These are phyloP conservation scores for Tetracladium setigerum DNA, from an alignment of 495 filamentous ascomycete genomes.

Conservation along the genomic window DNA sequence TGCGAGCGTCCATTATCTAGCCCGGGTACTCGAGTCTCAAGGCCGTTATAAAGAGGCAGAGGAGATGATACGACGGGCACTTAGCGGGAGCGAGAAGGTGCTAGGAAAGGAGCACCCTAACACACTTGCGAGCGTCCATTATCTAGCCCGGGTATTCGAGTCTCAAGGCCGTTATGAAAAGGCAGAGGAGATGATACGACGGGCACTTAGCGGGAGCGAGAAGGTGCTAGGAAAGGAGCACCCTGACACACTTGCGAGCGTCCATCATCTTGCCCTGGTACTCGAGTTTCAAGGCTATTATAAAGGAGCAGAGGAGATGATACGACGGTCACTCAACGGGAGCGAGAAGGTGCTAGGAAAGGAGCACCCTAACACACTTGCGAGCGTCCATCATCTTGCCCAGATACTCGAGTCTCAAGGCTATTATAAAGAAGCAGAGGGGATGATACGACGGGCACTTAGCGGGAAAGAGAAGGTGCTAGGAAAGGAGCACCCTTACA, in stretches of 20 bases:
- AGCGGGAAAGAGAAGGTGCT: constrained; percentile 6
- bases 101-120: constrained; percentile 24
- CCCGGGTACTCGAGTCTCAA: constrained; percentile 9
- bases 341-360: constrained; percentile 19
- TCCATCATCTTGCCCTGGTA: constrained; percentile 19
- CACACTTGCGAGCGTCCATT: constrained; percentile 21
- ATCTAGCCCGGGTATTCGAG: constrained; percentile 14
- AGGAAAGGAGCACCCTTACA: constrained; percentile 18
- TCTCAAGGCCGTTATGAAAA: constrained; percentile 9
- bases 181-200: constrained; percentile 9
- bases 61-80: constrained; percentile 6
- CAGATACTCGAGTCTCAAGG: constrained; percentile 18
- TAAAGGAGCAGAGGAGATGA: constrained; percentile 12
- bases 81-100: constrained; percentile 19
- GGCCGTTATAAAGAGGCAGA: constrained; percentile 13
- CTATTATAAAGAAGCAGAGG: constrained; percentile 26
- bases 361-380: constrained; percentile 21
- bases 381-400: constrained; percentile 21
- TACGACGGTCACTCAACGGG: constrained; percentile 14
- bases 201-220: constrained; percentile 19
- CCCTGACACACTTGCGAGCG: constrained; percentile 21
- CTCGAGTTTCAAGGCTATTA: constrained; percentile 15
- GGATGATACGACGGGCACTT: background rate
- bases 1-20: constrained; percentile 21
- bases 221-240: constrained; percentile 22